These are phyloP conservation scores for Rhizopogon sp. DNA, from an alignment of 768 basidiomycete genomes.

Conservation along the genomic window DNA sequence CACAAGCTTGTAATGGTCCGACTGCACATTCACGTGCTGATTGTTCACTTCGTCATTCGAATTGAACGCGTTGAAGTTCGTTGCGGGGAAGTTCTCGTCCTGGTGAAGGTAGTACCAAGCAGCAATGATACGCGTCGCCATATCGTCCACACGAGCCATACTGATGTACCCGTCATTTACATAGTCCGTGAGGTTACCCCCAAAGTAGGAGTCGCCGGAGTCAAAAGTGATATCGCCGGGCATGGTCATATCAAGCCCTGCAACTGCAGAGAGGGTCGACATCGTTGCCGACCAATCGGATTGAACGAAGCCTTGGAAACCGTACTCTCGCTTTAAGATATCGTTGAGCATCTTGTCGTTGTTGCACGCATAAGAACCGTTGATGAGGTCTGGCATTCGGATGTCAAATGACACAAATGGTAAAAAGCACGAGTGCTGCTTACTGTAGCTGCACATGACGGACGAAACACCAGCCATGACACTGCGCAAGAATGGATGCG, in stretches of 20 bases:
- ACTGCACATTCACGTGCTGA: slow-evolving; percentile 63
- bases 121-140: slow-evolving; percentile 78
- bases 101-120: slow-evolving; percentile 65
- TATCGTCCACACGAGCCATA: slow-evolving; percentile 63
- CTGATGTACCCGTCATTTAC: slow-evolving; percentile 74
- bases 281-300: slow-evolving; percentile 69
- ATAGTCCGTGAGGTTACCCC: slow-evolving; percentile 59
- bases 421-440: slow-evolving; percentile 14
- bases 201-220: slow-evolving; percentile 55
- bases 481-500: slow-evolving; percentile 63
- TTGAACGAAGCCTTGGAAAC: slow-evolving; percentile 77
- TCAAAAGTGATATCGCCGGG: slow-evolving; percentile 53
- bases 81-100: slow-evolving; percentile 49
- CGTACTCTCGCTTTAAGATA: slow-evolving; percentile 70
- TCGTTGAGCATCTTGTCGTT: slow-evolving; percentile 67
- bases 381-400: slow-evolving; percentile 47
- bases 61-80: slow-evolving; percentile 69
- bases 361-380: slow-evolving; percentile 72
- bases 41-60: slow-evolving; percentile 49
- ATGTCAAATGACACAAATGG: slow-evolving; percentile 1
- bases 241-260: slow-evolving; percentile 74
- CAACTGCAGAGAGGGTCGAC: slow-evolving; percentile 55
- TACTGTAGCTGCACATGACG: slow-evolving; percentile 77
- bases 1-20: slow-evolving; percentile 61
- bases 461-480: slow-evolving; percentile 71